These are phyloP conservation scores for Sergeia podlipaevii DNA, from an alignment of 208 protist genomes.

Conservation along the genomic window DNA sequence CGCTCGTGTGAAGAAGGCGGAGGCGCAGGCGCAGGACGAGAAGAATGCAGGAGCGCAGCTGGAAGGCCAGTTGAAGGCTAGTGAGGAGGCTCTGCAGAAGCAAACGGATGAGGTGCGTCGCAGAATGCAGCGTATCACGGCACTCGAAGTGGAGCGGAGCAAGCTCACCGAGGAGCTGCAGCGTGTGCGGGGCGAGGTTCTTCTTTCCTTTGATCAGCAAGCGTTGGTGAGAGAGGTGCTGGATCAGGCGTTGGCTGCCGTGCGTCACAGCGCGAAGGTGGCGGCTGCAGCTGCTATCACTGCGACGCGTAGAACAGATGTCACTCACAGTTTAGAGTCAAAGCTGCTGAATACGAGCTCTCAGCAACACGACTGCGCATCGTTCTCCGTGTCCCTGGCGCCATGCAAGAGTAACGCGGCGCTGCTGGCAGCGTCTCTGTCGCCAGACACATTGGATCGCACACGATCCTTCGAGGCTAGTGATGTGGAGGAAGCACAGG, in stretches of 20 bases:
- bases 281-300: slow-evolving; percentile 1
- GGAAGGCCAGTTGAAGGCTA: slow-evolving; percentile 13
- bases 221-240: not conserved
- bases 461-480: too few species aligned
- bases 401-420: too few species aligned
- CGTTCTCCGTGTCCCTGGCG: too few species aligned
- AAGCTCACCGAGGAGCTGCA: slow-evolving; percentile 6
- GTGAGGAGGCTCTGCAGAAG: slow-evolving; percentile 32
- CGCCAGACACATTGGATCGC: too few species aligned
- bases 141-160: slow-evolving; percentile 40
- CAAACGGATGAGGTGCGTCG: slow-evolving; percentile 60
- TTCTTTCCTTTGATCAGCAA: slow-evolving; percentile 12
- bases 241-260: not conserved
- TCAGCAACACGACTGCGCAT: too few species aligned
- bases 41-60: slow-evolving; percentile 16
- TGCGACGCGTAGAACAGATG: not conserved
- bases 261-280: slow-evolving; percentile 2
- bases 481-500: too few species aligned
- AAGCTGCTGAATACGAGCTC: too few species aligned
- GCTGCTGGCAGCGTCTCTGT: too few species aligned
- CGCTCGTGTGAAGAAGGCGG: slow-evolving; percentile 13
- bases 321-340: too few species aligned
- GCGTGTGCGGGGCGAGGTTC: slow-evolving; percentile 7
- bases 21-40: slow-evolving; percentile 17
- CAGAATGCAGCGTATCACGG: slow-evolving; percentile 38